A percentile compares a stretch with the other conserved stretches of the same genome.
Conservation (phyloP, 331 rosid genomes). For the Malus hybrid region DNA sequence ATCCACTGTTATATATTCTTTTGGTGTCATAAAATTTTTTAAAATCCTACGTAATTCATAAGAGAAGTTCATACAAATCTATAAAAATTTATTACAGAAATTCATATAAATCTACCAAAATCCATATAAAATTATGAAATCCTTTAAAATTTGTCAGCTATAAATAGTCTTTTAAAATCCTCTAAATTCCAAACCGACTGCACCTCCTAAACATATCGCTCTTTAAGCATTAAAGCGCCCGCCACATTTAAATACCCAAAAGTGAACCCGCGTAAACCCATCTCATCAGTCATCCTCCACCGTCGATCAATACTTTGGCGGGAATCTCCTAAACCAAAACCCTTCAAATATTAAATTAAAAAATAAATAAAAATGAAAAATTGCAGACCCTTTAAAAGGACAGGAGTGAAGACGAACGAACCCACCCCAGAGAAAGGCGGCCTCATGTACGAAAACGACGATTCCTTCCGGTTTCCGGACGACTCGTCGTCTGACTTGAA, state of each 20-base stretch:
- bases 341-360: neutral
- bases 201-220: too few species aligned
- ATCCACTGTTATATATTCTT: slow-evolving; percentile 2
- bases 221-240: neutral
- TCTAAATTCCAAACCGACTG: too few species aligned
- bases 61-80: too few species aligned
- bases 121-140: too few species aligned
- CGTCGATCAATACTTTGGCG: slow-evolving; percentile 13
- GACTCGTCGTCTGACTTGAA: slow-evolving; percentile 4
- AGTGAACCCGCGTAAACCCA: neutral
- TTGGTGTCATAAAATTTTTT: too few species aligned
- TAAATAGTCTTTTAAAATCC: too few species aligned
- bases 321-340: slow-evolving; percentile 13
- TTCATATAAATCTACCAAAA: too few species aligned
- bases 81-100: too few species aligned
- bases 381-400: neutral
- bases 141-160: too few species aligned
- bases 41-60: too few species aligned
- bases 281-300: neutral
- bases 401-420: neutral
- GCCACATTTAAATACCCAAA: neutral
- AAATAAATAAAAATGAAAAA: neutral
- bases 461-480: neutral
- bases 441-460: slow-evolving; percentile 16
- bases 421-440: neutral